Evolutionary conservation across 169 alveolate genomes (phyloP), one percentile per base, ranked within the genome.

Genomic region (Condylostoma magnum): DNA sequence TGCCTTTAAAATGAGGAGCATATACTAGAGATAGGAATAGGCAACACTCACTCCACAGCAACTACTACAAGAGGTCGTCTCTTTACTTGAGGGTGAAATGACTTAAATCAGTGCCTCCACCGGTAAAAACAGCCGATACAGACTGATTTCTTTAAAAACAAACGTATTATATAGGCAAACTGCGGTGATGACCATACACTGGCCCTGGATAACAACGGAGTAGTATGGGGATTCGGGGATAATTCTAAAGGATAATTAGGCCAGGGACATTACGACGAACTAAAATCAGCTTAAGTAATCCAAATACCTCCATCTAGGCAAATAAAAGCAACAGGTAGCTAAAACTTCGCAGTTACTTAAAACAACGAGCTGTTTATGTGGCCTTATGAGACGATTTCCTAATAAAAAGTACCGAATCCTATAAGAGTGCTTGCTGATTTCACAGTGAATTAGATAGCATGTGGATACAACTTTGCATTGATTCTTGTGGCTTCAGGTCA

Each of bases 1-100:
- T 54, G 77, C 20, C 47, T 76, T 33, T 50, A 67, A 56, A 50
- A 53, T 51, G 90, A 85, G 20, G 79, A 54, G 18, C 87, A 90
- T 3, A 66, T 85, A 2, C 8, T 66, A 25, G 46, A 47, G 2
- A n/a, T 66, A 8, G 15, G 79, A 28, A 52, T 83, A 12, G 95
- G 95, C 2, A 54, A 81, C 31, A 79, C 86, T 46, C 95, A 89
- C 54, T 79, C 91, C 28, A 27, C 82, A 5, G 80, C 84, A 34
- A 79, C 79, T 10, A 85, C 75, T 10, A 66, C 20, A 18, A 66
- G 76, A 70, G 89, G 90, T 20, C 79, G 75, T 67, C 38, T 89
- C 5, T 89, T 82, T 63, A 57, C 91, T 15, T 89, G 90, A 86
- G 95, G 95, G 2, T 89, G 95, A 93, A 89, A 89, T 65, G 91